phyloP scores from a whole-genome alignment of 2,329 filamentous ascomycete species.

The Clonostachys byssicola region DNA sequence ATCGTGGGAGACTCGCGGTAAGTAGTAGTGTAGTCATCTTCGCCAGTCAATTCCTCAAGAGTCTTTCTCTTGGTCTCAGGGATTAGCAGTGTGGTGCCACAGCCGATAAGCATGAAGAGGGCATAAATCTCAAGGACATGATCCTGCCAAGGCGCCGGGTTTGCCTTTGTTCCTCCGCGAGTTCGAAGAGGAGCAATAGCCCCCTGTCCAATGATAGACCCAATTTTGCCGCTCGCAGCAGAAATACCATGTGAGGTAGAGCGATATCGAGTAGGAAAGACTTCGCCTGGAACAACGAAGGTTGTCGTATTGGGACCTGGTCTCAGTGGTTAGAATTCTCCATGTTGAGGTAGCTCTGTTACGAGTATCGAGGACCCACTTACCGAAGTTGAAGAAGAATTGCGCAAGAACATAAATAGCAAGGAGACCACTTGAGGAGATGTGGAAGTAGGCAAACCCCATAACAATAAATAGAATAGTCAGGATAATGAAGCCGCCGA shows the following conservation, averaged over 20 bases:
- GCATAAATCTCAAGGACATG: conserved; percentile 74
- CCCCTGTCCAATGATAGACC: conserved; percentile 81
- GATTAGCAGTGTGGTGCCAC: conserved; percentile 76
- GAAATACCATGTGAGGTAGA: conserved; percentile 93
- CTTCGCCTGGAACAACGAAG: conserved; percentile 92
- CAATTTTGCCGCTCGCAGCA: conserved; percentile 83
- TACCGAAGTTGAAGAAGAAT: conserved; percentile 97
- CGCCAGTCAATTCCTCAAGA: conserved; percentile 55
- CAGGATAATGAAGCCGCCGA: conserved; percentile 85
- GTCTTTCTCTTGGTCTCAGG: conserved; percentile 88
- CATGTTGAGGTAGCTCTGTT: background rate
- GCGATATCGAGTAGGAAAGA: conserved; percentile 92
- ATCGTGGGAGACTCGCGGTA: background rate
- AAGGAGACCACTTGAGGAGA: conserved; percentile 63
- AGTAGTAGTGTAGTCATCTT: conserved; percentile 4
- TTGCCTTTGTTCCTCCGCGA: conserved; percentile 72
- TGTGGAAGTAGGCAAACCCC: conserved; percentile 89
- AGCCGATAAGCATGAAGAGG: conserved; percentile 73
- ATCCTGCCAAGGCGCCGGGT: conserved; percentile 93
- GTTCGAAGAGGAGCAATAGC: conserved; percentile 90
- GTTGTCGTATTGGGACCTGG: conserved; percentile 80
- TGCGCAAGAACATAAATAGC: conserved; percentile 97
- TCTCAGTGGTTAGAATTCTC: background rate
- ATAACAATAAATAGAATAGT: conserved; percentile 93
- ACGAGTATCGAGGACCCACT: background rate